Base-by-base conservation (phyloP, 768 basidiomycete genomes). In the Boletus pseudopeckii region DNA sequence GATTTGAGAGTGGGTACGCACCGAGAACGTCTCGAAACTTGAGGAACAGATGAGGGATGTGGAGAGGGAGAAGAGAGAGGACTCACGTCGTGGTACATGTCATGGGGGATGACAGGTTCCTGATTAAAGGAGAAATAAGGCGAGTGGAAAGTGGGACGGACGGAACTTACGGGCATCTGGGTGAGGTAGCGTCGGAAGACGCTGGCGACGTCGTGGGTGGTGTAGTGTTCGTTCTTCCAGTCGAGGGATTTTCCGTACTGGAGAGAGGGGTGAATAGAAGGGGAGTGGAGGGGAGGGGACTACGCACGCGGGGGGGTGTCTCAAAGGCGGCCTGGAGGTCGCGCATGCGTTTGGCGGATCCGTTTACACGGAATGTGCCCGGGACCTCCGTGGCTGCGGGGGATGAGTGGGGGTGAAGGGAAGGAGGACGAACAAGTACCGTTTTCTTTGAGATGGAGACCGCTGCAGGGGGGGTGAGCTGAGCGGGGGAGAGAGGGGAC, bases 131-230 rank as follows among this genome's bases (percentile, higher is more conserved):
- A 34, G 60, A 52, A 33, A 40, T 60, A 57, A 26, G 53, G 50
- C 45, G 28, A 24, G 20, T 39, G 18, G n/a, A 20, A 38, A 51
- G 28, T 20, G 22, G 22, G 34, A 33, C 49, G 54, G 41, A 22
- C 50, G 54, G 54, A 18, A 83, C 90, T 69, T 64, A 95, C 95
- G 32, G 97, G 94, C 89, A 98, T 92, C 67, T 90, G 89, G 1
- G 95, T 98, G 46, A 99, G 83, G 71, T 92, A 99, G 75, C 96
- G 76, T 54, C 96, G 82, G 66, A 98, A 93, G 50, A 99, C 93
- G 62, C 91, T 97, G 18, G 96, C 96, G 47, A 97, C 93, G 68
- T 99, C 96, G 68, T 99, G 96, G 14, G 92, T 82, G n/a, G 88
- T 96, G 69, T 88, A 98, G 18, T 80, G 76, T 63, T 90, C 86